Base-by-base conservation (phyloP, 371 early-diverging fungal species). In the Mucor plumbeus region DNA sequence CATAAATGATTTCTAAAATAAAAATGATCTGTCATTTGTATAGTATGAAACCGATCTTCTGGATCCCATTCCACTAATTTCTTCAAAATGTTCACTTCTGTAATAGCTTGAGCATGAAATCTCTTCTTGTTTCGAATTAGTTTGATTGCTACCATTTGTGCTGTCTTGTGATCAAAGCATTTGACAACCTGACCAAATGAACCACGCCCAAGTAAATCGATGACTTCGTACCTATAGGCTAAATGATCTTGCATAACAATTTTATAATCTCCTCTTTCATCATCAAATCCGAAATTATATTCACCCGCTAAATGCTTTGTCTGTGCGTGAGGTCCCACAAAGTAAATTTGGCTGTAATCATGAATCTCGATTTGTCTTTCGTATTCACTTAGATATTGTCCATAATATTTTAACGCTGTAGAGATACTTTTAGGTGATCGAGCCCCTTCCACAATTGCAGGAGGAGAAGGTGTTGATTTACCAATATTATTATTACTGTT, bases 181-280 rank as follows among this genome's bases (percentile, higher is more conserved):
- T 92, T 91, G 54, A 93, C 81, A 5, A 97, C 97, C 72, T 96
- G 94, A 5, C 97, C 97, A 80, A 96, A 97, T 7, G 94, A 93
- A 5, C 97, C 97, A 68, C 91, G 91, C 35, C 97, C 97, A 56
- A 97, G 74, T 13, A 90, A 68, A 14, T 87, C 86, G 14, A 94
- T 65, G 11, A 95, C 84, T 80, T 95, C 94, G 76, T 94, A 95
- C 1, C 95, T 86, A 69, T 93, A 95, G 26, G 80, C 82, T 21
- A 95, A 74, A 71, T 95, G 95, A 72, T 95, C 95, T 59, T 90
- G 87, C 35, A 78, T 67, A 14, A 88, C 86, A 44, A 94, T 80
- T 17, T 87, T 82, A 58, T 93, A 93, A 69, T 95, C 95, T 11
- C 95, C 95, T 6, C 92, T 87, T 15, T 92, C 84, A 75, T 95